phyloP scores from a whole-genome alignment of 768 basidiomycete species.

The Mycena polygramma region DNA sequence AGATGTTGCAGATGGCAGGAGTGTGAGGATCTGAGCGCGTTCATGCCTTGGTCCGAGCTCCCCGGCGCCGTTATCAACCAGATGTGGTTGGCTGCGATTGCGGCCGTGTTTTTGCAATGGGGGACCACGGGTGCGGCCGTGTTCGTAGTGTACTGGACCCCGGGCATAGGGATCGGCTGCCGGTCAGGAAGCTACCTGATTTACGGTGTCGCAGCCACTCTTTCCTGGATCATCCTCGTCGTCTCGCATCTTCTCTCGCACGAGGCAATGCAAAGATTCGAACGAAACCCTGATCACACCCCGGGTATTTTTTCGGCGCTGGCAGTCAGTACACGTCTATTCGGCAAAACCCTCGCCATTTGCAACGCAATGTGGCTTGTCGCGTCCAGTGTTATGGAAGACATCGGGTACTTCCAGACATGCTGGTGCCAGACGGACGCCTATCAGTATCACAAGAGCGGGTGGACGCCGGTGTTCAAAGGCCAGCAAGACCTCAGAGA shows the following conservation, averaged over 20 bases:
- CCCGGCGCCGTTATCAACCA: slow-evolving; percentile 4
- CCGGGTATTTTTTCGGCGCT: not conserved
- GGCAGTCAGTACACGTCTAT: slow-evolving; percentile 18
- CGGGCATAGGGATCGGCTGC: slow-evolving; percentile 46
- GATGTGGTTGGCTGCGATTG: slow-evolving; percentile 43
- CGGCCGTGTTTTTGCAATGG: slow-evolving; percentile 47
- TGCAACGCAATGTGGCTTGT: slow-evolving; percentile 36
- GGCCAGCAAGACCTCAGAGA: slow-evolving; percentile 1
- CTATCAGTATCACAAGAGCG: slow-evolving; percentile 1
- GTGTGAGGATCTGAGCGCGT: slow-evolving; percentile 8
- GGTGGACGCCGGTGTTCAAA: slow-evolving; percentile 30
- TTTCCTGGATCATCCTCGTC: slow-evolving; percentile 47
- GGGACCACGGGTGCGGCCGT: slow-evolving; percentile 47
- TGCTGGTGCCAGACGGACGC: slow-evolving; percentile 37
- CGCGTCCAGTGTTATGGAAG: slow-evolving; percentile 29
- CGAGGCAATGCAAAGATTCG: slow-evolving; percentile 22
- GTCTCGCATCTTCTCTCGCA: slow-evolving; percentile 40
- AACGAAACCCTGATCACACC: not conserved
- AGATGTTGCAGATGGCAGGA: not conserved
- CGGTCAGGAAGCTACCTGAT: slow-evolving; percentile 48
- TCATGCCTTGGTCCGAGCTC: slow-evolving; percentile 12
- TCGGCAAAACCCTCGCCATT: slow-evolving; percentile 31
- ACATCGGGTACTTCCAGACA: slow-evolving; percentile 31
- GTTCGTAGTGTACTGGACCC: slow-evolving; percentile 38
- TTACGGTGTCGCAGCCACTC: slow-evolving; percentile 45